Percentiles rank a stretch among this genome's conserved stretches.
Evolutionary conservation across 768 basidiomycete species (phyloP).

Genomic region (Boletus speciosus): DNA sequence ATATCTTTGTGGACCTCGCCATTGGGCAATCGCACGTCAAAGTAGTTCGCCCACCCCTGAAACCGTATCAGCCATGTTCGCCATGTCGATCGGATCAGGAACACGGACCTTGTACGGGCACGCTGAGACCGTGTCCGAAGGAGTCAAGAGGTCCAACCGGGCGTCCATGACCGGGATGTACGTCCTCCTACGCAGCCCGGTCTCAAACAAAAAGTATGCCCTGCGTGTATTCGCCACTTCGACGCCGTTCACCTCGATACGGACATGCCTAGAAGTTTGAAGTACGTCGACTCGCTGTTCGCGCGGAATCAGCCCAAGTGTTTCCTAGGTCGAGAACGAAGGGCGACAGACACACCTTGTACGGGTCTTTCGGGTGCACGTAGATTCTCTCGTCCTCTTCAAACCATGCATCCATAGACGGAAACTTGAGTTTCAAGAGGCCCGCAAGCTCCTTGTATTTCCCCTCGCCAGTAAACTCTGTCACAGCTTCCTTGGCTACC

Average conservation of each 20-base stretch:
- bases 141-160: conserved; percentile 45
- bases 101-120: conserved; percentile 63
- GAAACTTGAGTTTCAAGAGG: conserved; percentile 48
- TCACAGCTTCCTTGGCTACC: conserved; percentile 39
- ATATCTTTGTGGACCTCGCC: conserved; percentile 45
- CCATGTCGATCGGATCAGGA: background rate
- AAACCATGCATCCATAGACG: conserved; percentile 59
- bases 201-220: conserved; percentile 58
- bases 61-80: background rate
- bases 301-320: background rate
- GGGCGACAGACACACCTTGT: conserved; percentile 48
- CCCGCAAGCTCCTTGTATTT: conserved; percentile 40
- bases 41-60: conserved; percentile 61
- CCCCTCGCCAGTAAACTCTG: conserved; percentile 26
- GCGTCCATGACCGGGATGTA: conserved; percentile 61
- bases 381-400: conserved; percentile 65
- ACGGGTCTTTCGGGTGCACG: conserved; percentile 64
- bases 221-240: conserved; percentile 57
- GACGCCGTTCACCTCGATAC: conserved; percentile 57
- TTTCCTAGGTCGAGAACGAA: too few species aligned
- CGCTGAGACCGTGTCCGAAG: conserved; percentile 43
- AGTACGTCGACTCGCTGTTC: conserved; percentile 57
- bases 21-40: conserved; percentile 44
- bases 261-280: conserved; percentile 57
- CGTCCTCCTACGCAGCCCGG: conserved; percentile 50